Evolutionary conservation across 768 basidiomycete species (phyloP), one percentile per base, ranked within the genome.

Genomic region (Pisolithus marmoratus): DNA sequence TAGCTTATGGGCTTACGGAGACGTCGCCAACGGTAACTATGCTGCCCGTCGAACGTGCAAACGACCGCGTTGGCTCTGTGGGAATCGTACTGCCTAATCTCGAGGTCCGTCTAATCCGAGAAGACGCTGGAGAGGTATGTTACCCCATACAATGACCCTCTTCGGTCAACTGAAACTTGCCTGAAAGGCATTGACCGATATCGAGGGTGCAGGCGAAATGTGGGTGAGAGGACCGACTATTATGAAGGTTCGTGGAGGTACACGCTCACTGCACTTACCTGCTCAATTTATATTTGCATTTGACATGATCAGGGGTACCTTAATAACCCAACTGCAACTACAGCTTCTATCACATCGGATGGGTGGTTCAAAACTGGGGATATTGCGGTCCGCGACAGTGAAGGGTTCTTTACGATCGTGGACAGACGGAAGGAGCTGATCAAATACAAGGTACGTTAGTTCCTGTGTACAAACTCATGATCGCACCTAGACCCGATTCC

Each of bases 281-380:
- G 11, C 47, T 41, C 54, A 36, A 15, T 5, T 51, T 36, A 20
- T 49, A 49, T 38, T 31, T 36, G n/a, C 19, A 1, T 43, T 38
- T n/a, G 14, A 7, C 42, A 46, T 12, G 24, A 29, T 40, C 51
- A 84, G 83, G 89, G 91, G 9, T 94, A 94, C 60, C 67, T 86
- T 55, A 83, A 83, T 58, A 90, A 94, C 54, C 70, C 73, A 3
- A 70, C 72, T 27, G 90, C 91, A 4, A 94, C 90, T 2, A 69
- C 72, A 22, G 76, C 82, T 14, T 68, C 83, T 6, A 84, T 94
- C 57, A 88, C 85, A 0, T 66, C 67, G 0, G 85, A 90, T 46
- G 77, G 81, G 3, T 96, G 90, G 90, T 84, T 92, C 72, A 90
- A 87, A 74, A 94, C 92, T 0, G 91, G 93, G 1, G 93, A 95